Conservation (phyloP, 371 early-diverging fungal species). For the Mortierella sp. region DNA sequence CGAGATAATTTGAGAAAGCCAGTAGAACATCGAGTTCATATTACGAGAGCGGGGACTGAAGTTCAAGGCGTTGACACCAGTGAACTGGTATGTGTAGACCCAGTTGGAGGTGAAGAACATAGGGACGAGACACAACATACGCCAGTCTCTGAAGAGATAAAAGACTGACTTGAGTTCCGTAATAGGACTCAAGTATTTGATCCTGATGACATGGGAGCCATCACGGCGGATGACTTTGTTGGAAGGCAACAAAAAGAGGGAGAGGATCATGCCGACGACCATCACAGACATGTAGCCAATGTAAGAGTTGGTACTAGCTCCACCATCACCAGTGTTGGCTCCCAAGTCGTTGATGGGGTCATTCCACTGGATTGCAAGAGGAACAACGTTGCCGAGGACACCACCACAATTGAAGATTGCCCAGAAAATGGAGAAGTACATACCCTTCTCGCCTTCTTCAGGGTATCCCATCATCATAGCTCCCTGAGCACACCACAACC, state of each 20-base stretch:
- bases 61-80: conserved; percentile 63
- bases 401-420: conserved; percentile 85
- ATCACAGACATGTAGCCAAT: conserved; percentile 76
- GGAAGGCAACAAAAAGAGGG: conserved; percentile 71
- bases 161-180: conserved; percentile 69
- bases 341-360: conserved; percentile 6
- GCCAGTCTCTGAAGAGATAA: conserved; percentile 74
- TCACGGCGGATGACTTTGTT: conserved; percentile 70
- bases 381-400: conserved; percentile 80
- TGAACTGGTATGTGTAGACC: conserved; percentile 82
- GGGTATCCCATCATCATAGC: conserved; percentile 81
- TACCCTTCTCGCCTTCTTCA: conserved; percentile 78
- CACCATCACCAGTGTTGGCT: conserved; percentile 35
- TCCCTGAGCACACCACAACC: conserved; percentile 78
- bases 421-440: conserved; percentile 75
- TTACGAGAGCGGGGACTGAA: conserved; percentile 72
- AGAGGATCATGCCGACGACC: conserved; percentile 66
- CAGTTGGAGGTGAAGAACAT: conserved; percentile 84
- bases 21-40: conserved; percentile 78
- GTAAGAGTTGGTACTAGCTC: conserved; percentile 71
- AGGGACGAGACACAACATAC: conserved; percentile 70
- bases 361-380: conserved; percentile 74
- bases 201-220: conserved; percentile 69
- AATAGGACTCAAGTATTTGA: conserved; percentile 63
- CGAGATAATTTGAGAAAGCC: conserved; percentile 77